Base-by-base conservation (phyloP, 371 early-diverging fungal genomes). In the Rhizopus delemar region DNA sequence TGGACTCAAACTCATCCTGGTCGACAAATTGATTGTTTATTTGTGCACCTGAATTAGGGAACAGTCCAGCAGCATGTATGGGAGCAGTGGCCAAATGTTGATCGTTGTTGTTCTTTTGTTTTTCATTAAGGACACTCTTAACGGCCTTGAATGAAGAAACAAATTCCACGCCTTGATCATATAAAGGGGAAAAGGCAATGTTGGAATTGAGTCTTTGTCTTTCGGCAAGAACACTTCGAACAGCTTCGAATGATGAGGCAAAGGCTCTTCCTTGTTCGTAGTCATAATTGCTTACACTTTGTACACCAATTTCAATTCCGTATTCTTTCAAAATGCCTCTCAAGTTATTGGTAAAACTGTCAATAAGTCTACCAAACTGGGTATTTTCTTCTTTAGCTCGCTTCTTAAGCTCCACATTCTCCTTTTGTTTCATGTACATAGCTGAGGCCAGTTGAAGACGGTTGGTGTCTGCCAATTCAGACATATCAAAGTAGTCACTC, bases 381-480 rank as follows among this genome's bases (percentile, higher is more conserved):
- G 43, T 22, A 22, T 22, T 8, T 15, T 8, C 11, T 43, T 43
- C 43, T 43, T 43, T n/a, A 11, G 43, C 43, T 5, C 43, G 43
- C 15, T 43, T 43, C 43, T 1, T 43, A 5, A 43, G 15, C 1
- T 13, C 43, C 5, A 13, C 15, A 48, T 7, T 29, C 2, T 22
- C 22, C 15, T 2, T 48, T 29, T 48, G 48, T 5, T 55, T 32
- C 41, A 72, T 60, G 46, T 69, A 72, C 2, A 51, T 41, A 41
- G 66, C 73, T 33, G 63, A 52, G n/a, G 68, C 64, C 3, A 59
- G 51, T 8, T 43, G 57, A 9, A 72, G 59, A 3, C 63, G 57
- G 52, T 72, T 72, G 5, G 57, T 60, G 0, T 38, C 6, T 4
- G 41, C 54, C 57, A 69, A 72, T 22, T 56, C 31, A 9, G 55